Percentiles rank a stretch among this genome's conserved stretches.
Evolutionary conservation across 2,329 filamentous ascomycete genomes (phyloP).

Genomic region (Xylaria hypoxylon): DNA sequence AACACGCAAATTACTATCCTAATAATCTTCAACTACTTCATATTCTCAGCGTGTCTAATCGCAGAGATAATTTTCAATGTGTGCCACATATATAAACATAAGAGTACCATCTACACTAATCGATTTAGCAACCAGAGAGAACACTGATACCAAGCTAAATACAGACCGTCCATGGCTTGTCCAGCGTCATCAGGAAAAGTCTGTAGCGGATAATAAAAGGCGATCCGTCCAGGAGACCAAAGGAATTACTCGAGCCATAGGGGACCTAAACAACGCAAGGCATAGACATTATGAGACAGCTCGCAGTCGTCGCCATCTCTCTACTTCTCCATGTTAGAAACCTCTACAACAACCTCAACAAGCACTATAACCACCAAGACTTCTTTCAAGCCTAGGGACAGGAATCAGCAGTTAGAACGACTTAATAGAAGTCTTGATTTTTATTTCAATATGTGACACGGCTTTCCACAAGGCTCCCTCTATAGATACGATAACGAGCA

Average conservation of each 20-base stretch:
- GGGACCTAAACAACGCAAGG: not conserved
- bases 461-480: not conserved
- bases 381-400: too few species aligned
- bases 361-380: too few species aligned
- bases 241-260: not conserved
- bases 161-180: not conserved
- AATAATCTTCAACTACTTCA: not conserved
- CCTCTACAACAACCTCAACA: not conserved
- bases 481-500: conserved; percentile 10
- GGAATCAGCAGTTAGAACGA: not conserved
- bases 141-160: too few species aligned
- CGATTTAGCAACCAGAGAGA: not conserved
- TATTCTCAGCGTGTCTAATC: not conserved
- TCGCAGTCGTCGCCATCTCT: not conserved
- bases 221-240: not conserved
- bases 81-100: not conserved
- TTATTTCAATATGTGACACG: not conserved
- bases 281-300: not conserved
- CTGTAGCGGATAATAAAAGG: not conserved
- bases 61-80: not conserved
- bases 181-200: not conserved
- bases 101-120: not conserved
- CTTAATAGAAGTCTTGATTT: not conserved
- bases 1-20: not conserved
- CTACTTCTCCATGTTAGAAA: not conserved